These are phyloP conservation scores for Miscanthus lutarioriparius DNA, from an alignment of 176 grass and related monocot genomes.

Conservation along the genomic window DNA sequence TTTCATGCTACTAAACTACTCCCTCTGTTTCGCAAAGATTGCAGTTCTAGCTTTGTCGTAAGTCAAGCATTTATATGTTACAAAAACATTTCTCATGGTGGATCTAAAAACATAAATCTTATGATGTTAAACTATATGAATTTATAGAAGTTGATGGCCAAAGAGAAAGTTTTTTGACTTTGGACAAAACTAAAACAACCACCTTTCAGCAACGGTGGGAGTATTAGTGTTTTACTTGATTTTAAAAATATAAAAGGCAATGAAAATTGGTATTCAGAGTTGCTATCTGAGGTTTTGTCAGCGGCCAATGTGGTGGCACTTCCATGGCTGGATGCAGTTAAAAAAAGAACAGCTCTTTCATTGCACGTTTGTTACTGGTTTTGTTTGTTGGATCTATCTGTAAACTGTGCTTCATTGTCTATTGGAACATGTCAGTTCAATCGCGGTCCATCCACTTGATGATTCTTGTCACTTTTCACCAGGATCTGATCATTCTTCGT, in stretches of 20 bases:
- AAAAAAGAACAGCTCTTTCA: constrained; percentile 10
- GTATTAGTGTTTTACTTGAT: neutral
- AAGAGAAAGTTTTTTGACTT: neutral
- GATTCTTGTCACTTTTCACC: constrained; percentile 19
- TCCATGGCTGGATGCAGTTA: neutral
- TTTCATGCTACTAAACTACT: constrained; percentile 5
- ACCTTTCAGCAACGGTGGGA: neutral
- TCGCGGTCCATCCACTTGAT: neutral
- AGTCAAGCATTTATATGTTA: neutral
- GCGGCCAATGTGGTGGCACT: neutral
- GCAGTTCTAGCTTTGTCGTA: neutral
- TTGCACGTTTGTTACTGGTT: constrained; percentile 22
- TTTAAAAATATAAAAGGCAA: neutral
- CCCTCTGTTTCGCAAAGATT: neutral
- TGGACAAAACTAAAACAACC: neutral
- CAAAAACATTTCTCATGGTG: neutral
- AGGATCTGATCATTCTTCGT: constrained; percentile 21
- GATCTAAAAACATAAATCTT: neutral
- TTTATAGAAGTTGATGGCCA: neutral
- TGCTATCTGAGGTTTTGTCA: neutral
- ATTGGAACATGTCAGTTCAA: constrained; percentile 8
- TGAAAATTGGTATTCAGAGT: neutral
- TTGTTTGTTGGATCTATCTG: constrained; percentile 16
- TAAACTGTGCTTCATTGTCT: constrained; percentile 7
- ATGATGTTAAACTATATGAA: neutral